Conservation (phyloP, 2,329 filamentous ascomycete species). For the Talaromyces sp. region DNA sequence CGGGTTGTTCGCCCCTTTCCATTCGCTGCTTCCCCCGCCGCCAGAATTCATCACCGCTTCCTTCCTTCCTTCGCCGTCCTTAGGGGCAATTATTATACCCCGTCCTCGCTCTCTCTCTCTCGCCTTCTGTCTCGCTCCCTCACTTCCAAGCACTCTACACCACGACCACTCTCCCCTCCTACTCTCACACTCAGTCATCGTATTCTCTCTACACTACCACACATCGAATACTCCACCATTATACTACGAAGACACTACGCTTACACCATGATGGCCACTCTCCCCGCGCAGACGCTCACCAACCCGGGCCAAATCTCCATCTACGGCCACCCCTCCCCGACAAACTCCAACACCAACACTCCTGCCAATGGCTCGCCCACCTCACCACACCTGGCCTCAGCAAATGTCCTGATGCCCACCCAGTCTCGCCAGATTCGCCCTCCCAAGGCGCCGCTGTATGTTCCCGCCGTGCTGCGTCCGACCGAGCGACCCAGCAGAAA, state of each 20-base stretch:
- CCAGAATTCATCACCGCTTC: neutral
- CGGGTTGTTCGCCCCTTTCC: neutral
- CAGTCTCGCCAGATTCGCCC: constrained; percentile 57
- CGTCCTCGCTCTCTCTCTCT: neutral
- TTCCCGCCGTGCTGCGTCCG: constrained; percentile 60
- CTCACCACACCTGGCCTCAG: constrained; percentile 45
- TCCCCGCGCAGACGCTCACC: constrained; percentile 20
- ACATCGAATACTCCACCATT: neutral
- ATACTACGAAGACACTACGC: too few relatives aligned
- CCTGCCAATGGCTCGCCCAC: constrained; percentile 54
- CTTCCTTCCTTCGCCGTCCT: neutral
- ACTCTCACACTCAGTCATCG: neutral
- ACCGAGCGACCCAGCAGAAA: constrained; percentile 46
- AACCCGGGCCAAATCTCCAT: constrained; percentile 33
- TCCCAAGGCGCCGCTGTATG: constrained; percentile 59
- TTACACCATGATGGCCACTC: constrained; percentile 13
- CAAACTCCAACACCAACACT: constrained; percentile 48
- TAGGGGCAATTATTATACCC: neutral
- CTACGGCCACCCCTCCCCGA: constrained; percentile 43
- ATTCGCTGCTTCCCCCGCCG: neutral
- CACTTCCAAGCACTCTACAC: neutral
- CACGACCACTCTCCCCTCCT: neutral
- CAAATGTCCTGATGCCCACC: constrained; percentile 35
- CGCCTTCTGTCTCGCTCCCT: neutral
- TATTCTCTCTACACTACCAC: neutral